Percentiles rank a stretch among this genome's conserved stretches.
phyloP scores from a whole-genome alignment of 768 basidiomycete species.

The Trichaptum fuscoviolaceum region DNA sequence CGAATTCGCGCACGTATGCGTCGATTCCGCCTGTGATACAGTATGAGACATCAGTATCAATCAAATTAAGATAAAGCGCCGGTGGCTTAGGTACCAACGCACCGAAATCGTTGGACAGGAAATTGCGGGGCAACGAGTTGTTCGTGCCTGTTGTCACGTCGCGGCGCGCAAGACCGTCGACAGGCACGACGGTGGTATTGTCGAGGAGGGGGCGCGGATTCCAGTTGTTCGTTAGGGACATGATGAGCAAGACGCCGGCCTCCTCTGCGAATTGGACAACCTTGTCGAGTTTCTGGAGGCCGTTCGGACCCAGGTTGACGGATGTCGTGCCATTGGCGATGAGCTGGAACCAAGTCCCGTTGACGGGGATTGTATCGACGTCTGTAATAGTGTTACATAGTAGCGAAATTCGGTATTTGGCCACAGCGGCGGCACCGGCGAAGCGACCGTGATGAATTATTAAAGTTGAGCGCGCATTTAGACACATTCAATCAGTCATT shows the following conservation, averaged over 20 bases:
- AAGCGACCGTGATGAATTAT: neutral
- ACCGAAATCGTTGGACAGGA: slow-evolving; percentile 62
- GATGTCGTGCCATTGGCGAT: slow-evolving; percentile 47
- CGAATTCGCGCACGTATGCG: slow-evolving; percentile 51
- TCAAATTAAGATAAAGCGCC: neutral
- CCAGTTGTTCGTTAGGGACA: slow-evolving; percentile 62
- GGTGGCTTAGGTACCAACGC: slow-evolving; percentile 13
- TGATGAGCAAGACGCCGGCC: slow-evolving; percentile 45
- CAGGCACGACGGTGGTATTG: slow-evolving; percentile 10
- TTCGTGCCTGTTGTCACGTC: slow-evolving; percentile 27
- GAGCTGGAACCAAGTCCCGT: slow-evolving; percentile 62
- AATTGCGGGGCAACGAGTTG: slow-evolving; percentile 42
- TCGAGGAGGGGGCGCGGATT: slow-evolving; percentile 36
- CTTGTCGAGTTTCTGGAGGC: slow-evolving; percentile 58
- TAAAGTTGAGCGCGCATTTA: neutral
- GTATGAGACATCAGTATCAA: slow-evolving; percentile 10
- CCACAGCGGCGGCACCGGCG: slow-evolving; percentile 1
- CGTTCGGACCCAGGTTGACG: slow-evolving; percentile 57
- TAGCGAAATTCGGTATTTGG: neutral
- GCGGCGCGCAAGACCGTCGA: slow-evolving; percentile 11
- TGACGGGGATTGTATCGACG: slow-evolving; percentile 44
- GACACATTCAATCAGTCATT: neutral
- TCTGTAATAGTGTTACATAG: slow-evolving; percentile 26
- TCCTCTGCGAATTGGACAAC: slow-evolving; percentile 49
- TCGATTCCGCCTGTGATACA: slow-evolving; percentile 54